phyloP scores from a whole-genome alignment of 2,329 filamentous ascomycete genomes.

The Colletotrichum theobromicola region DNA sequence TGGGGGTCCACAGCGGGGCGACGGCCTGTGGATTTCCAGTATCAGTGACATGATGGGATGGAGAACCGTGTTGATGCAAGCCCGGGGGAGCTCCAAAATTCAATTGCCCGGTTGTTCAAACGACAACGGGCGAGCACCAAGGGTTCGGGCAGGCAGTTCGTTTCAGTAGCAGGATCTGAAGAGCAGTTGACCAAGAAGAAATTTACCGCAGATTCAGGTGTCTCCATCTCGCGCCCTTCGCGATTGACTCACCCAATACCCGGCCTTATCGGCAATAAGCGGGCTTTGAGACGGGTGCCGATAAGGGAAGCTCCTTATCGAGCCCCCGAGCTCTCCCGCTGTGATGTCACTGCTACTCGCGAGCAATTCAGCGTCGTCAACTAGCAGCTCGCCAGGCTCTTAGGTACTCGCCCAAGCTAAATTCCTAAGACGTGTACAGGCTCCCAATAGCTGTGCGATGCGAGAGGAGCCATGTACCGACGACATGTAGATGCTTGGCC shows the following conservation, averaged over 20 bases:
- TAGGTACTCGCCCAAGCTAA: not conserved
- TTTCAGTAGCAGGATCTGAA: not conserved
- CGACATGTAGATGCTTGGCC: not conserved
- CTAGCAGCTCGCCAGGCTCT: not conserved
- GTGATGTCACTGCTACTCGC: slow-evolving; percentile 4
- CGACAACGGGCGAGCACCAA: not conserved
- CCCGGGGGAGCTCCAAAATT: not conserved
- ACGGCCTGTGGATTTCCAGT: not conserved
- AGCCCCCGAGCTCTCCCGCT: not conserved
- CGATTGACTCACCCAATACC: not conserved
- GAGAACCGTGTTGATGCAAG: not conserved
- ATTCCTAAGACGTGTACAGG: not conserved
- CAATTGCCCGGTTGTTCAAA: not conserved
- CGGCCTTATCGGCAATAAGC: not conserved
- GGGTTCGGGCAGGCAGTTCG: not conserved
- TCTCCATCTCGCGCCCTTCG: not conserved
- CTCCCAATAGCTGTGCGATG: not conserved
- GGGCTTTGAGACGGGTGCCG: not conserved
- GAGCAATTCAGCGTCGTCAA: not conserved
- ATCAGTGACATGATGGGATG: not conserved
- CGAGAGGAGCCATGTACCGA: not conserved
- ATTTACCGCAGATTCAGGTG: not conserved
- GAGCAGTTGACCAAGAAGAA: not conserved
- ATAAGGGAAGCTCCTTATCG: not conserved
- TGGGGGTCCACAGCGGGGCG: not conserved